Conservation (phyloP, 441 rosid species). For the Daphne laureola region DNA sequence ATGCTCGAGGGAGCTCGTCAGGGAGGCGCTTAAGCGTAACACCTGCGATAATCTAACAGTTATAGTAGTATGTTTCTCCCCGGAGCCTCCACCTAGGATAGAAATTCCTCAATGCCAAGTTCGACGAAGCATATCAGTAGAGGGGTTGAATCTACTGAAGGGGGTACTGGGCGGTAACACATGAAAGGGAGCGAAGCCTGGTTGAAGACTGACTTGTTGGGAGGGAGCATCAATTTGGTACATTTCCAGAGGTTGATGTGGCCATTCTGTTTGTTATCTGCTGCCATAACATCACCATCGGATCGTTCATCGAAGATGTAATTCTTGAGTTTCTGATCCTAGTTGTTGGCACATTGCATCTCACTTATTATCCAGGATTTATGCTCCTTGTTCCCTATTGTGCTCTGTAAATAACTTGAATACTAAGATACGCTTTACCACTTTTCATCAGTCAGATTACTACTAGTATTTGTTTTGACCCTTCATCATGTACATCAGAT, state of each 20-base stretch:
- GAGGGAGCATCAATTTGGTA: conserved; percentile 8
- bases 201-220: conserved; percentile 7
- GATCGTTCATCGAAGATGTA: conserved; percentile 14
- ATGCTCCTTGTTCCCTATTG: conserved; percentile 4
- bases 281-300: conserved; percentile 12
- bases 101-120: conserved; percentile 56
- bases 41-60: conserved; percentile 81
- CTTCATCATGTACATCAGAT: conserved; percentile 9
- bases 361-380: conserved; percentile 21
- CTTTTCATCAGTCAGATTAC: conserved; percentile 4
- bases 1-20: conserved; percentile 78
- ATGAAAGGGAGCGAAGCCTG: conserved; percentile 17
- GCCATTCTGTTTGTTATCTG: conserved; percentile 7
- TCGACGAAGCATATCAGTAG: conserved; percentile 76
- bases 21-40: conserved; percentile 69
- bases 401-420: conserved; percentile 26
- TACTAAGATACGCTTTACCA: conserved; percentile 8
- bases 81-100: conserved; percentile 74
- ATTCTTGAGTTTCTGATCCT: conserved; percentile 20
- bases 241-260: conserved; percentile 13
- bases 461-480: conserved; percentile 1
- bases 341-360: conserved; percentile 25
- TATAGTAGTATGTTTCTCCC: conserved; percentile 63
- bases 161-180: conserved; percentile 53
- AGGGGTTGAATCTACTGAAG: conserved; percentile 75